Percentiles rank a stretch among this genome's conserved stretches.
Evolutionary conservation across 2,329 filamentous ascomycete genomes (phyloP).

Genomic region (Exophiala sp.): DNA sequence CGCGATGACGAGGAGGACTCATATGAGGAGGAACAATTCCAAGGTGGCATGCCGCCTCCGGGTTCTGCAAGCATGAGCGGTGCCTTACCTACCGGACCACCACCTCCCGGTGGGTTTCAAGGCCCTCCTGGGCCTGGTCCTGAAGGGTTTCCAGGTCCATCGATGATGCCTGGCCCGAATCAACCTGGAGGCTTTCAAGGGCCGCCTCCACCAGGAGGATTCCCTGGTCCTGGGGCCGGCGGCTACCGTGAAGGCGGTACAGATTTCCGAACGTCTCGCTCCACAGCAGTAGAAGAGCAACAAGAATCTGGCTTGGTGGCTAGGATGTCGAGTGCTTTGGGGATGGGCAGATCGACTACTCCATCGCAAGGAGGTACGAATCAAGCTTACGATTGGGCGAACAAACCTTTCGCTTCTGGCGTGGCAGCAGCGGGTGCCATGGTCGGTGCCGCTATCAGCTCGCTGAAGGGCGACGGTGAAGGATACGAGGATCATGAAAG

Average conservation of each 20-base stretch:
- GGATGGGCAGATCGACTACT: constrained; percentile 58
- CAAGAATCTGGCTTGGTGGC: constrained; percentile 62
- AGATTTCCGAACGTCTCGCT: constrained; percentile 32
- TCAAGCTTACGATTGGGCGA: constrained; percentile 80
- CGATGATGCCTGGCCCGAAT: constrained; percentile 25
- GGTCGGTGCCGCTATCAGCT: constrained; percentile 75
- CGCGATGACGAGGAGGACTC: constrained; percentile 63
- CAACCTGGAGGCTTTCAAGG: constrained; percentile 29
- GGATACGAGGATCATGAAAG: constrained; percentile 82
- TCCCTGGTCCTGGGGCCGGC: constrained; percentile 28
- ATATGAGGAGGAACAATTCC: constrained; percentile 54
- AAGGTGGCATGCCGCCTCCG: constrained; percentile 51
- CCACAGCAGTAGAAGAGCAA: constrained; percentile 35
- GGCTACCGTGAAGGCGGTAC: constrained; percentile 31
- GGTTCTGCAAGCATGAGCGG: constrained; percentile 34
- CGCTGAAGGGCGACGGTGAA: constrained; percentile 78
- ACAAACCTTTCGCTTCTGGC: constrained; percentile 74
- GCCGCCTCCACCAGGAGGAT: constrained; percentile 30
- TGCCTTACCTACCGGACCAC: constrained; percentile 32
- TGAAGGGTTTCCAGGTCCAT: constrained; percentile 11
- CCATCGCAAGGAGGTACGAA: constrained; percentile 58
- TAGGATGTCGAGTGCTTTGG: constrained; percentile 73
- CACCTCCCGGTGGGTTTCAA: constrained; percentile 28
- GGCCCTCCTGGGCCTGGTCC: constrained; percentile 23
- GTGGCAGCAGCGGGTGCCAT: constrained; percentile 78